phyloP scores from a whole-genome alignment of 345 rosid species.

The Corymbia maculata region DNA sequence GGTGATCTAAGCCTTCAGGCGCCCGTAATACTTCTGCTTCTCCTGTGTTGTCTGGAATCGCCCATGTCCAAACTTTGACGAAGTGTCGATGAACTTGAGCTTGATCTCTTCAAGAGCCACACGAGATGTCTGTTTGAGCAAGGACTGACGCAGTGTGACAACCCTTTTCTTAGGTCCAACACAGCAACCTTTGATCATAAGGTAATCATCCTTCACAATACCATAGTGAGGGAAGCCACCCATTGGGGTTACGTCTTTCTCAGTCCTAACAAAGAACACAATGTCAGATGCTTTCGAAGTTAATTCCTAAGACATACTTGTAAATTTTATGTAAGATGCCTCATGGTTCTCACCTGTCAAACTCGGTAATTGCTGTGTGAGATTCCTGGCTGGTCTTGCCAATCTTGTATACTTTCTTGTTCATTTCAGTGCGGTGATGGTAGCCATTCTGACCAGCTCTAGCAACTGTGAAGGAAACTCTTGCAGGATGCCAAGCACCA shows the following conservation, averaged over 20 bases:
- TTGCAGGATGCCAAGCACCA: conserved; percentile 94
- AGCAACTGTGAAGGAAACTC: conserved; percentile 84
- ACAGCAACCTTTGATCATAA: conserved; percentile 81
- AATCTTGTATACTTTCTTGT: conserved; percentile 7
- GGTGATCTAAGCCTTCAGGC: conserved; percentile 36
- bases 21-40: conserved; percentile 50
- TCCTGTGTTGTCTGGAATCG: conserved; percentile 64
- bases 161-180: conserved; percentile 90
- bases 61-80: conserved; percentile 59
- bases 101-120: conserved; percentile 56
- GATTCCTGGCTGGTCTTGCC: conserved; percentile 59
- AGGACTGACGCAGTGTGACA: conserved; percentile 58
- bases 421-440: conserved; percentile 1
- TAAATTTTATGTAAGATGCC: not conserved
- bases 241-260: conserved; percentile 67
- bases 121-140: conserved; percentile 71
- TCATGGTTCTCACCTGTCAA: conserved; percentile 44
- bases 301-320: not conserved
- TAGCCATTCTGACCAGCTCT: conserved; percentile 49
- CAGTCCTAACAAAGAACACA: conserved; percentile 38
- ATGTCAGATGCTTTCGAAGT: not conserved
- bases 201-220: conserved; percentile 57
- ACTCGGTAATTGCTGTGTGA: conserved; percentile 62
- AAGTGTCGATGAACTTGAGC: conserved; percentile 66
- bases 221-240: conserved; percentile 89